Base-by-base conservation (phyloP, 345 rosid species). In the Moricandia moricandioides region DNA sequence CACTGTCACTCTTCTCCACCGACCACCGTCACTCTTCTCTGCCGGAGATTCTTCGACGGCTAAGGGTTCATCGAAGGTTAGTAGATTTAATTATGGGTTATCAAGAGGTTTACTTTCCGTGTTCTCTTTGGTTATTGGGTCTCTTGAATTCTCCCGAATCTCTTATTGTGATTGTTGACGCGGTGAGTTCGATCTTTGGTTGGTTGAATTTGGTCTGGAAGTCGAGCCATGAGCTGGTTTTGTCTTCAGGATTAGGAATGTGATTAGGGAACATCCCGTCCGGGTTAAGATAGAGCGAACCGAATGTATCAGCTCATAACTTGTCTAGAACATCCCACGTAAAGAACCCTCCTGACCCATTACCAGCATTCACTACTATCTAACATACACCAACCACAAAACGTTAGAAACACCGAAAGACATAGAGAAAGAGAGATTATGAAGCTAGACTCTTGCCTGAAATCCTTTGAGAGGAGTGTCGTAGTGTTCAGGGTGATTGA, bases 221-320 rank as follows among this genome's bases (percentile, higher is more conserved):
- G n/a, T n/a, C n/a, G n/a, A n/a, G n/a, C n/a, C n/a, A n/a, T n/a
- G n/a, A n/a, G n/a, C n/a, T n/a, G n/a, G 77, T 88, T 68, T 88
- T 79, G 85, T 91, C 96, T 71, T 83, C 97, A 0, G 98, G 98
- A 72, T 91, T 91, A 3, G 98, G 98, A 27, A 89, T 94, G 81
- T 94, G 98, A 75, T 90, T 90, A 0, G 97, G 97, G 76, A 94
- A 94, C 93, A 82, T 94, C 16, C 98, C 97, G 1, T 94, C 97
- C 0, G 98, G 96, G 47, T 86, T 90, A 6, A 94, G 88, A 78
- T 90, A 82, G 1, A 91, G 85, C 0, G 98, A 94, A 7, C 98
- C 97, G 0, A 88, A 90, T 7, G 96, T 94, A 83, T 90, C 96
- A 0, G 96, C 97, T 0, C 98, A 96, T 0, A 94, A 88, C 81